Percentiles rank a stretch among this genome's conserved stretches.
phyloP scores from a whole-genome alignment of 1,139 yeast genomes.

The Oligophagozyma castellii region DNA sequence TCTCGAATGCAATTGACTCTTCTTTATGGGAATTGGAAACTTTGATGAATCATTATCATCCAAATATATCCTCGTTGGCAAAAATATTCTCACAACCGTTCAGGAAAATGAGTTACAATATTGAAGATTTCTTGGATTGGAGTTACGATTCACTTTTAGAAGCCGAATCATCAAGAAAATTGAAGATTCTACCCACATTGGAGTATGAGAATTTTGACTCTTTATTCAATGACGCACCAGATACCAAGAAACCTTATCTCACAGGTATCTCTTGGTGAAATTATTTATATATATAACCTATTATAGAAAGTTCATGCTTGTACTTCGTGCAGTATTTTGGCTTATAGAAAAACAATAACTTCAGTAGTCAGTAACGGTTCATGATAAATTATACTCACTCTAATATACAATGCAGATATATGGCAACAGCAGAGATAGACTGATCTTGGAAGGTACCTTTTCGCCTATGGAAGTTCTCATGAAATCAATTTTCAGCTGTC shows the following conservation, averaged over 20 bases:
- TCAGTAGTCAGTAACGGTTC: too few species aligned
- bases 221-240: slow-evolving; percentile 4
- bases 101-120: slow-evolving; percentile 68
- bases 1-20: slow-evolving; percentile 67
- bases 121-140: slow-evolving; percentile 94
- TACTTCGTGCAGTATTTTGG: neutral
- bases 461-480: too few species aligned
- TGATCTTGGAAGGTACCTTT: too few species aligned
- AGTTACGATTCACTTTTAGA: slow-evolving; percentile 61
- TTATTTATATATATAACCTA: neutral
- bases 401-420: neutral
- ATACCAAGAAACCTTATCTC: slow-evolving; percentile 8
- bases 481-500: slow-evolving; percentile 6
- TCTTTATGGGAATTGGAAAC: slow-evolving; percentile 89
- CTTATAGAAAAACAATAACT: too few species aligned
- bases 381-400: too few species aligned
- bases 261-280: slow-evolving; percentile 16
- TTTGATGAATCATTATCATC: slow-evolving; percentile 80
- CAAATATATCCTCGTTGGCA: slow-evolving; percentile 87
- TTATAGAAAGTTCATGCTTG: neutral
- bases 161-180: slow-evolving; percentile 57
- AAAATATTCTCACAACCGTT: slow-evolving; percentile 82
- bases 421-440: too few species aligned
- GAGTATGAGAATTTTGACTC: slow-evolving; percentile 44
- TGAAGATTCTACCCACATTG: slow-evolving; percentile 60